Conservation (phyloP, 495 filamentous ascomycete species). For the Penicillium canescens region DNA sequence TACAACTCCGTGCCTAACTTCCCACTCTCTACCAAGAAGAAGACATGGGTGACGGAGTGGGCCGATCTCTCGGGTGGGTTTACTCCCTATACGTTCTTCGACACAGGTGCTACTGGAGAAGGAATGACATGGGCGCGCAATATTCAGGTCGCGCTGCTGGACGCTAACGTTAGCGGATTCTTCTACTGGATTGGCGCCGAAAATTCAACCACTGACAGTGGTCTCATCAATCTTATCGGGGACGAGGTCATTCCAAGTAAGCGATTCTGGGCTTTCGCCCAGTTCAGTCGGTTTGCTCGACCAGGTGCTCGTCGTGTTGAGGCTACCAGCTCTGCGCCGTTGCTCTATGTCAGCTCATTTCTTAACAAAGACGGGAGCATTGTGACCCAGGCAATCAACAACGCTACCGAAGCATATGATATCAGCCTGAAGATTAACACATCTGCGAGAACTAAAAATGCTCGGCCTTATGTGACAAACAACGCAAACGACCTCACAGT, state of each 20-base stretch:
- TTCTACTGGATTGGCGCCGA: conserved; percentile 51
- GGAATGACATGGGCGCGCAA: conserved; percentile 57
- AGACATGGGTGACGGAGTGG: conserved; percentile 55
- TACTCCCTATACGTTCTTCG: conserved; percentile 47
- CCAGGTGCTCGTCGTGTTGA: conserved; percentile 46
- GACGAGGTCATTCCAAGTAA: conserved; percentile 38
- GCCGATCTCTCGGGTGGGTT: conserved; percentile 43
- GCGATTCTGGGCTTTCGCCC: conserved; percentile 54
- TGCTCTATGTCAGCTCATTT: conserved; percentile 46
- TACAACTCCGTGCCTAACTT: conserved; percentile 42
- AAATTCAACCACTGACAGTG: conserved; percentile 31
- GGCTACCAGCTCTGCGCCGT: conserved; percentile 28
- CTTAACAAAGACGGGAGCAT: conserved; percentile 46
- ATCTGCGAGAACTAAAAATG: background rate
- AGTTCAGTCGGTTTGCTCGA: conserved; percentile 45
- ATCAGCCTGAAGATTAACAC: background rate
- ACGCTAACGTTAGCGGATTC: conserved; percentile 46
- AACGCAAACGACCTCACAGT: conserved; percentile 18
- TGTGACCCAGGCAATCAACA: conserved; percentile 48
- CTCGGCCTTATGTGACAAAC: conserved; percentile 16
- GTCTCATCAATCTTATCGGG: conserved; percentile 38
- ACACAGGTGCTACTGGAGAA: conserved; percentile 44
- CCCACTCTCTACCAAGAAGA: conserved; percentile 21
- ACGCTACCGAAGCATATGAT: conserved; percentile 20
- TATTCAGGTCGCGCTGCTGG: conserved; percentile 44